These are phyloP conservation scores for Pseudocercospora pini-densiflorae DNA, from an alignment of 2,329 filamentous ascomycete genomes.

Conservation along the genomic window DNA sequence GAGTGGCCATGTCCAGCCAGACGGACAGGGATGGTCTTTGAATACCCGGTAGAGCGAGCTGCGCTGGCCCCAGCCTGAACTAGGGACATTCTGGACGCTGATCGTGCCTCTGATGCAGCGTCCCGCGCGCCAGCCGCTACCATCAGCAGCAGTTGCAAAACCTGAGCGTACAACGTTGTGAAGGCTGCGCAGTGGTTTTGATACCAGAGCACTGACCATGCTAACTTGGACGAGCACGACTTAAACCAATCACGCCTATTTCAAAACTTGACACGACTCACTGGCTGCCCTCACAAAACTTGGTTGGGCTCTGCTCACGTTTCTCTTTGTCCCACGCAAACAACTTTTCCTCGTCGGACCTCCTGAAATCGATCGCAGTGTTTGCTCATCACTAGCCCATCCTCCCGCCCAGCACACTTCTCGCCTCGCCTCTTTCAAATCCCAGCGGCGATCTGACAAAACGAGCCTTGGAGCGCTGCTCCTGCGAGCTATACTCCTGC, in stretches of 20 bases:
- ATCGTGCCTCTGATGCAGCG: conserved; percentile 7
- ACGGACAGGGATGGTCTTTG: neutral
- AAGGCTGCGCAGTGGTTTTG: conserved; percentile 17
- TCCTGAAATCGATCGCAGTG: conserved; percentile 19
- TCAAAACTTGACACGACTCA: conserved; percentile 12
- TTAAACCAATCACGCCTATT: conserved; percentile 17
- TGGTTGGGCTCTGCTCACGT: conserved; percentile 16
- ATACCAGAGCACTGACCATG: conserved; percentile 20
- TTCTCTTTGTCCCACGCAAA: conserved; percentile 28
- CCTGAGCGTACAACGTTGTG: conserved; percentile 16
- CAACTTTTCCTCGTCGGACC: conserved; percentile 14
- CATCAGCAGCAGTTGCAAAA: conserved; percentile 9
- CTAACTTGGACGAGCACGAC: conserved; percentile 8
- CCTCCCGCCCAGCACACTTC: conserved; percentile 6
- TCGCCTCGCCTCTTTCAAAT: conserved; percentile 14
- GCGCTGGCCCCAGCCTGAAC: conserved; percentile 1
- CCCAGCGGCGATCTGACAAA: conserved; percentile 21
- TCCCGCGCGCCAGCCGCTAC: conserved; percentile 1
- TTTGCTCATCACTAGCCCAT: conserved; percentile 24
- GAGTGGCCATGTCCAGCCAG: neutral
- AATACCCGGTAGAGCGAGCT: conserved; percentile 10
- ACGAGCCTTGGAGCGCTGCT: conserved; percentile 11
- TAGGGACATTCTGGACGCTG: conserved; percentile 6
- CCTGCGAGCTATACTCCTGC: conserved; percentile 19
- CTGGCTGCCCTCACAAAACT: conserved; percentile 18